Evolutionary conservation across 2,329 filamentous ascomycete genomes (phyloP), one percentile per base, ranked within the genome.

Genomic region (Phialocephala subalpina): DNA sequence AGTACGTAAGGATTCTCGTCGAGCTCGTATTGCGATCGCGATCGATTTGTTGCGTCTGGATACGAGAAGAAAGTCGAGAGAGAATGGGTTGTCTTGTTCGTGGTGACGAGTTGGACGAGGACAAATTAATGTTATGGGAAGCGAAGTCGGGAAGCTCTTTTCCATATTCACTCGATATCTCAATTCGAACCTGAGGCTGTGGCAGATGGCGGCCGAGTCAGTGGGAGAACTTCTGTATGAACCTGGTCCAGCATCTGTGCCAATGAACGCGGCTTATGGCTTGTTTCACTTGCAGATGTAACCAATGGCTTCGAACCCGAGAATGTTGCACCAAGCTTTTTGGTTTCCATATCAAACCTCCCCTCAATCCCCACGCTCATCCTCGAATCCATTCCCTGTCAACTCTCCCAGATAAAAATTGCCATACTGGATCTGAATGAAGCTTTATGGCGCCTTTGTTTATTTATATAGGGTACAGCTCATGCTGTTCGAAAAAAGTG

Each of bases 231-330:
- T 6, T 18, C 16, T 42, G 40, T 18, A 33, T 9, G 4, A 33
- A 33, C 29, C 12, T 42, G 12, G 2, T 18, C 40, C 16, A 42
- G 6, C 20, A 49, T 49, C 45, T 22, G 45, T 22, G 8, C 45
- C 45, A 49, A 49, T n/a, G n/a, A 49, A 25, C 6, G 3, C n/a
- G n/a, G 20, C 45, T 49, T 49, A 49, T 49, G n/a, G 45, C 45
- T 49, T 49, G 45, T 49, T 49, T 49, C 45, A 49, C 20, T 11
- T 49, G n/a, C n/a, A 25, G 11, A 11, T 25, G n/a, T 49, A 12
- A n/a, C 45, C 45, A 49, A 49, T 49, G n/a, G 45, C 45, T 49
- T 16, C n/a, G 40, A 6, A 42, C n/a, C 45, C 45, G 45, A 25
- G 9, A 49, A 22, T 12, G n/a, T 14, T 42, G 38, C 38, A 42